Evolutionary conservation across 2,329 filamentous ascomycete genomes (phyloP), one percentile per base, ranked within the genome.

Genomic region (Trichoderma koningii): DNA sequence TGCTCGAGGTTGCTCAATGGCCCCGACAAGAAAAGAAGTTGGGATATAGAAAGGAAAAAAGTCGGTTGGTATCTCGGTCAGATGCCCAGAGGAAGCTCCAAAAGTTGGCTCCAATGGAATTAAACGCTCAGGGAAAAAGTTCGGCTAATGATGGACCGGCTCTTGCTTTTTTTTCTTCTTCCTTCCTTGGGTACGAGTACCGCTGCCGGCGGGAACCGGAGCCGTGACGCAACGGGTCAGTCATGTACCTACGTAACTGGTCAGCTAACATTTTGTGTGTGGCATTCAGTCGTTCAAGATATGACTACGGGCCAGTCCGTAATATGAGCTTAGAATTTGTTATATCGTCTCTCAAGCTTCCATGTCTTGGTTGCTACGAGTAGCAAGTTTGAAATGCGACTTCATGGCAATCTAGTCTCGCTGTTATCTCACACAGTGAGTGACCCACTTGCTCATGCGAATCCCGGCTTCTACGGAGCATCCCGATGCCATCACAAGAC

Each of bases 1-100:
- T 89, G 7, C 19, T 81, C 82, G 81, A 80, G 79, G 81, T 14
- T 80, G 82, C 30, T 9, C 75, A 76, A 77, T 78, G 69, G 69
- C 34, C 34, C 34, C 34, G 10, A 14, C 34, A 23, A 23, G 34
- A 12, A 14, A 38, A 9, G 34, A 38, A 14, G 34, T 14, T 38
- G 34, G 34, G 34, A 14, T 38, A 14, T 14, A 14, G 34, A 14
- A 38, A 38, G 34, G 10, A 38, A 38, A 38, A 38, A 70, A 73
- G 69, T 67, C 69, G 71, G 72, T 70, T 72, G 72, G 70, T 68
- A 60, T 50, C 53, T 62, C 55, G 38, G 48, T 38, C 34, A 38
- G 17, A 21, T 28, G 55, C 44, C 53, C 17, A 57, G 51, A 38
- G 34, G 12, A 14, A 38, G 34, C 34, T 44, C 65, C 56, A 63